A percentile compares a stretch with the other conserved stretches of the same genome.
phyloP scores from a whole-genome alignment of 2,329 filamentous ascomycete species.

The Curvularia sp. region DNA sequence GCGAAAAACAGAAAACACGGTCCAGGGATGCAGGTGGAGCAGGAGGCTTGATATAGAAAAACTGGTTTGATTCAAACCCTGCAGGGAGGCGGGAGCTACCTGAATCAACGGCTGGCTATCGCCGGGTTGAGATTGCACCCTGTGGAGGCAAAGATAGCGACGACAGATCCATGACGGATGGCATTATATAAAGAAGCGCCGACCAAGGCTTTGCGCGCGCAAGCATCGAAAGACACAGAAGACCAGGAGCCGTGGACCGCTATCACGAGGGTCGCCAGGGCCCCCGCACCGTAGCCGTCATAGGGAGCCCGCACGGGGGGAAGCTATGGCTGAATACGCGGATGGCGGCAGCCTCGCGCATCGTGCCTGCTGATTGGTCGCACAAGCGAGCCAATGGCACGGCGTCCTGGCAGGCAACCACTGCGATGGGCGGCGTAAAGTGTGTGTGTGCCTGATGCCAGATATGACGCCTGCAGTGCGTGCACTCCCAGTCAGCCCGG shows the following conservation, averaged over 20 bases:
- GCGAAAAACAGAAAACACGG: conserved; percentile 4
- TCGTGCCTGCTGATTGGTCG: conserved; percentile 24
- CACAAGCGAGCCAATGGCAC: conserved; percentile 24
- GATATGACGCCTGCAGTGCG: background rate
- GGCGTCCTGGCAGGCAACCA: too few species aligned
- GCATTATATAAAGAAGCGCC: conserved; percentile 28
- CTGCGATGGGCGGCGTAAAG: too few species aligned
- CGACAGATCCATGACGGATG: conserved; percentile 13
- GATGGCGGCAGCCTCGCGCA: conserved; percentile 9
- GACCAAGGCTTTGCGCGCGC: conserved; percentile 11
- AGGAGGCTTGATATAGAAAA: conserved; percentile 20
- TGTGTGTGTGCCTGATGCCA: conserved; percentile 1
- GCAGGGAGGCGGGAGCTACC: conserved; percentile 45
- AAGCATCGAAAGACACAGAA: conserved; percentile 16
- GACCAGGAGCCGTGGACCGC: conserved; percentile 5
- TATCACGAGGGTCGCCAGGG: conserved; percentile 20
- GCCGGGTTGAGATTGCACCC: conserved; percentile 34
- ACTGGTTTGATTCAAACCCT: conserved; percentile 31
- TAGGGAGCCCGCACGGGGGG: conserved; percentile 11
- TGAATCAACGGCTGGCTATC: conserved; percentile 38
- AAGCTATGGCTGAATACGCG: conserved; percentile 14
- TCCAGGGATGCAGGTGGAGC: conserved; percentile 14
- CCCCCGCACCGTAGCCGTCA: conserved; percentile 23
- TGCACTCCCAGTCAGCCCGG: background rate
- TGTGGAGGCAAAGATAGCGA: conserved; percentile 23